Conservation (phyloP, 495 filamentous ascomycete species). For the Neurospora sp. region DNA sequence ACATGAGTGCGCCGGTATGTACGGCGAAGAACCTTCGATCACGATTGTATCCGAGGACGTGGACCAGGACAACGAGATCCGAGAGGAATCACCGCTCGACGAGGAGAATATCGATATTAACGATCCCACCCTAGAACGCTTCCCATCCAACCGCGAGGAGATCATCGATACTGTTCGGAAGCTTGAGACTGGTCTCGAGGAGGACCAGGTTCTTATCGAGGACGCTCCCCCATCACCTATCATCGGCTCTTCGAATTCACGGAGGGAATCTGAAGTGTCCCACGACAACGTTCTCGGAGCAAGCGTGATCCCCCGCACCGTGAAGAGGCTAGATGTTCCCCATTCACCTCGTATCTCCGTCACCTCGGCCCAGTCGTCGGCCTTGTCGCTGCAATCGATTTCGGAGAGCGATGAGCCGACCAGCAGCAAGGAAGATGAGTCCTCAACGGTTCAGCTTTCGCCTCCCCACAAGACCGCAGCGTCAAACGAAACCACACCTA, state of each 20-base stretch:
- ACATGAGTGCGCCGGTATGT: conserved; percentile 32
- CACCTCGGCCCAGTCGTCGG: conserved; percentile 11
- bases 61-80: neutral
- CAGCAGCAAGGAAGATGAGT: conserved; percentile 4
- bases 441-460: conserved; percentile 8
- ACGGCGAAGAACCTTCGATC: conserved; percentile 8
- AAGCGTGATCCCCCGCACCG: conserved; percentile 3
- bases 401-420: conserved; percentile 13
- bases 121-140: conserved; percentile 40
- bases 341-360: conserved; percentile 11
- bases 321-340: conserved; percentile 7
- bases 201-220: conserved; percentile 33
- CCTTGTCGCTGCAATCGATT: conserved; percentile 20
- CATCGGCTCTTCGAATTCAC: conserved; percentile 6
- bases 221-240: conserved; percentile 25
- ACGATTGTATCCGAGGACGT: conserved; percentile 8
- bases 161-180: conserved; percentile 37
- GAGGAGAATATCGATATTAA: conserved; percentile 28
- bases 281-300: neutral
- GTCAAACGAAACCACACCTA: neutral
- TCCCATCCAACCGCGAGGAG: conserved; percentile 37
- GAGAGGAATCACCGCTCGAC: conserved; percentile 6
- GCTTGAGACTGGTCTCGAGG: conserved; percentile 33
- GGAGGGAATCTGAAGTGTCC: conserved; percentile 15
- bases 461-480: conserved; percentile 7